These are phyloP conservation scores for Neovahlkampfia damariscottae DNA, from an alignment of 78 protist species.

Conservation along the genomic window DNA sequence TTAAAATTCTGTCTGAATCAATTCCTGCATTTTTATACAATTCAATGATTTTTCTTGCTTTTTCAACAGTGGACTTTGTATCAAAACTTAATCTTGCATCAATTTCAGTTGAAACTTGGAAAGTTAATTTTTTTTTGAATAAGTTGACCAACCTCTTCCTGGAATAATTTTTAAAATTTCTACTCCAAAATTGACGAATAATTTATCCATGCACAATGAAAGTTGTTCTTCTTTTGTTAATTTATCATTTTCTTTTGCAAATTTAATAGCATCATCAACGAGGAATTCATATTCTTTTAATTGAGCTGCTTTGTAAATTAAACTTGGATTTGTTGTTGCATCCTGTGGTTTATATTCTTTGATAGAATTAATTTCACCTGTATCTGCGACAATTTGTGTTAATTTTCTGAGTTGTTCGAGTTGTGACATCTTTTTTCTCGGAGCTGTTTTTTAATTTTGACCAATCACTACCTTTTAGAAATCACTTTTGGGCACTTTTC, in stretches of 20 bases:
- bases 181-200: slow-evolving; percentile 73
- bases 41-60: slow-evolving; percentile 65
- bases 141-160: too few relatives aligned
- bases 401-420: background rate
- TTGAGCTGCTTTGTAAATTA: slow-evolving; percentile 64
- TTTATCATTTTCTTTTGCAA: slow-evolving; percentile 35
- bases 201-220: slow-evolving; percentile 40
- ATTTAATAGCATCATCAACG: slow-evolving; percentile 63
- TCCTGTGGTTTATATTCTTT: slow-evolving; percentile 69
- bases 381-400: slow-evolving; percentile 58
- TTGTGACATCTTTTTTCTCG: background rate
- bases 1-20: slow-evolving; percentile 59
- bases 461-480: too few relatives aligned
- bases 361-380: slow-evolving; percentile 75
- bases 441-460: too few relatives aligned
- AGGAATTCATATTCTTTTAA: slow-evolving; percentile 45
- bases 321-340: slow-evolving; percentile 94
- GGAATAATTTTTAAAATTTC: slow-evolving; percentile 92
- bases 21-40: slow-evolving; percentile 78
- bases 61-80: slow-evolving; percentile 62
- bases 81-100: slow-evolving; percentile 89
- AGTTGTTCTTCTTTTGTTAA: slow-evolving; percentile 28
- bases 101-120: slow-evolving; percentile 86
- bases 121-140: too few relatives aligned
- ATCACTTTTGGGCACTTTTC: too few relatives aligned